These are phyloP conservation scores for Nicotiana tomentosiformis DNA, from an alignment of 257 asterid genomes.

Conservation along the genomic window DNA sequence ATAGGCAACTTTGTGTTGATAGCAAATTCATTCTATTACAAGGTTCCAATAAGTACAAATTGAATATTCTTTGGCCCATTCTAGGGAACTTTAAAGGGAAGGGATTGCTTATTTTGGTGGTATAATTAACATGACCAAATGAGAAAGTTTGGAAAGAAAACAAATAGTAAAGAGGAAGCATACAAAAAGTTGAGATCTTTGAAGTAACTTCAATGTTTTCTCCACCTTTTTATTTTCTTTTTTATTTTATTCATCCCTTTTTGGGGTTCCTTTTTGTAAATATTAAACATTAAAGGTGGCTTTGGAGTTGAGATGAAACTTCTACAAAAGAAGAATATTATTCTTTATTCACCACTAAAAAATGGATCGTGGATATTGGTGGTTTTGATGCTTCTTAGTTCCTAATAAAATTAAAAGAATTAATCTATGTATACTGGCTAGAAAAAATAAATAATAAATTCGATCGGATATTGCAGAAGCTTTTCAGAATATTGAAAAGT, in stretches of 20 bases:
- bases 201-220: constrained; percentile 10
- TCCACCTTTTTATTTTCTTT: background rate
- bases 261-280: background rate
- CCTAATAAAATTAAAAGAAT: background rate
- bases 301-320: background rate
- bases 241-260: background rate
- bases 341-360: background rate
- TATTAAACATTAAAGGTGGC: background rate
- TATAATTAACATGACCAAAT: background rate
- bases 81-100: constrained; percentile 1
- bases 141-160: constrained; percentile 1
- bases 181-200: constrained; percentile 6
- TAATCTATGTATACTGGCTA: too few relatives aligned
- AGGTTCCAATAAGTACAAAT: constrained; percentile 6
- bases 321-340: background rate
- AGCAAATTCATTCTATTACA: constrained; percentile 1
- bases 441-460: too few relatives aligned
- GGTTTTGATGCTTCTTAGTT: background rate
- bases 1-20: background rate
- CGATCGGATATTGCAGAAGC: background rate
- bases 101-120: constrained; percentile 5
- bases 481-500: background rate
- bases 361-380: background rate
- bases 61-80: constrained; percentile 6
- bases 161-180: constrained; percentile 12